Evolutionary conservation across 1,284 basidiomycete species (phyloP), one percentile per base, ranked within the genome.

Genomic region (Trichosporon sp.): DNA sequence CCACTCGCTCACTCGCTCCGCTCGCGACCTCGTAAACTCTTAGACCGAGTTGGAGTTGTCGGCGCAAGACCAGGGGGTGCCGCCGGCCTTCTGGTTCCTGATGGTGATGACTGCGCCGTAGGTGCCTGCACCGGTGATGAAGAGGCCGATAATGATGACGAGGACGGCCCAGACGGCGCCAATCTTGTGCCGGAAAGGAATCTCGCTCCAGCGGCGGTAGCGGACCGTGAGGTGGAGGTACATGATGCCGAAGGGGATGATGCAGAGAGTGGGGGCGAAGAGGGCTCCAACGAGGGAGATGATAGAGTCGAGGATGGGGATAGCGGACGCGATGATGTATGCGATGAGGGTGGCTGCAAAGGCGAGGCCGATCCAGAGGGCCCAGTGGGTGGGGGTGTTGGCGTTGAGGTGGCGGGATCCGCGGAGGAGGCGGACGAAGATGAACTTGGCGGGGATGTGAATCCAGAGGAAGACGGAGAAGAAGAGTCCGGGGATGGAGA

Each of bases 401-500:
- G 58, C 59, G 19, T 66, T 67, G 6, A 77, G 69, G 67, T 77
- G 71, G n/a, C 64, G 37, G n/a, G 68, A 69, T 29, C 71, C 71
- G 49, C 69, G 68, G 40, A 77, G 66, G 11, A 73, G 29, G 32
- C 73, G 69, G 2, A 77, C 68, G 32, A 78, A 73, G 60, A 73
- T 60, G 66, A 69, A 77, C 60, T 76, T 76, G 40, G 73, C 71
- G 11, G 73, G 71, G 61, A 76, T 65, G 71, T 75, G 62, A 60
- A 63, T 65, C 66, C 56, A 69, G 58, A 62, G 60, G 57, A 63
- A 67, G 23, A 76, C 69, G 16, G 54, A 64, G 56, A 67, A 70
- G 29, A 73, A 64, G 23, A 73, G 65, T n/a, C 76, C 78, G 5
- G 78, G 78, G 13, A 81, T 63, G 7, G 80, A 76, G 27, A 82